Percentiles rank a stretch among this genome's conserved stretches.
Evolutionary conservation across 2,329 filamentous ascomycete genomes (phyloP).

Genomic region (Pseudocercospora macadamiae): DNA sequence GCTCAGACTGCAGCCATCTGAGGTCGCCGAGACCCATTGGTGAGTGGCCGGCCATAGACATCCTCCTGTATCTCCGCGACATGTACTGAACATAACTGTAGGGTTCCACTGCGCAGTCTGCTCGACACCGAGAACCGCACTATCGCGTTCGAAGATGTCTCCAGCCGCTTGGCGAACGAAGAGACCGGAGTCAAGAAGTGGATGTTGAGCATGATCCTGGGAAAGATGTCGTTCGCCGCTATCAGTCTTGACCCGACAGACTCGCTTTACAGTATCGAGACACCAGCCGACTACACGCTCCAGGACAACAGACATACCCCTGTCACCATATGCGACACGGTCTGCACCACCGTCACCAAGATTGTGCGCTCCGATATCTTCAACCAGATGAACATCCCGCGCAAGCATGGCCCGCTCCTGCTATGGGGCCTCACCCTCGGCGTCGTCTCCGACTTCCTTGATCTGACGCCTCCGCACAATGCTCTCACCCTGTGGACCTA

Average conservation of each 20-base stretch:
- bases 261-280: slow-evolving; percentile 58
- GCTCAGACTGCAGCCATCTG: slow-evolving; percentile 66
- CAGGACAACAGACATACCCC: slow-evolving; percentile 32
- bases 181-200: slow-evolving; percentile 57
- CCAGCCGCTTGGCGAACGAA: slow-evolving; percentile 61
- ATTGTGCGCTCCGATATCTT: slow-evolving; percentile 33
- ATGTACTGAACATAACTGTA: too few relatives aligned
- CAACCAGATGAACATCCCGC: slow-evolving; percentile 36
- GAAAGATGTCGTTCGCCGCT: slow-evolving; percentile 69
- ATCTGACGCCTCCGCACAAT: slow-evolving; percentile 66
- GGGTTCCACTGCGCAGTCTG: slow-evolving; percentile 66
- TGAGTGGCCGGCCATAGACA: too few relatives aligned
- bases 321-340: slow-evolving; percentile 19
- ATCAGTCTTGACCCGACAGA: slow-evolving; percentile 65
- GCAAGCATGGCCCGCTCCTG: slow-evolving; percentile 54
- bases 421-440: slow-evolving; percentile 72
- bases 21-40: slow-evolving; percentile 71
- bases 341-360: slow-evolving; percentile 21
- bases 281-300: slow-evolving; percentile 33
- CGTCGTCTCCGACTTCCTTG: slow-evolving; percentile 68
- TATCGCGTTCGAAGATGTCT: slow-evolving; percentile 65
- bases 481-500: slow-evolving; percentile 67
- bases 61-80: too few relatives aligned
- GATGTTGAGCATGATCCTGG: slow-evolving; percentile 60
- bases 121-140: slow-evolving; percentile 64